phyloP scores from a whole-genome alignment of 2,329 filamentous ascomycete genomes.

The Nigrospora sphaerica region DNA sequence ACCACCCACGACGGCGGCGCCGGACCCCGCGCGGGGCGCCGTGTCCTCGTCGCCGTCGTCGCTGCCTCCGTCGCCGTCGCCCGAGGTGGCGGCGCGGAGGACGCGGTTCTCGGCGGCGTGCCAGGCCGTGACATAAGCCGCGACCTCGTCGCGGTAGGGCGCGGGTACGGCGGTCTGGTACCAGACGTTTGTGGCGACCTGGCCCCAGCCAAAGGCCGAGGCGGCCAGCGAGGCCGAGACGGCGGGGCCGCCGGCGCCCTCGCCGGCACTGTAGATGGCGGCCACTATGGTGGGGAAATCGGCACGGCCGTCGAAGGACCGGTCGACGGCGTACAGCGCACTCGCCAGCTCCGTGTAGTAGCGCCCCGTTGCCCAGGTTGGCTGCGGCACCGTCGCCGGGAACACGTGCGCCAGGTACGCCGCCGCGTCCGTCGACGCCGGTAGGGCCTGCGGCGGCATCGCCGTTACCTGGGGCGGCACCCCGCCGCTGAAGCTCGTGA shows the following conservation, averaged over 20 bases:
- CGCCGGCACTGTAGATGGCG: conserved; percentile 9
- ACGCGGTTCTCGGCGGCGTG: conserved; percentile 7
- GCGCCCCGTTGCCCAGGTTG: conserved; percentile 11
- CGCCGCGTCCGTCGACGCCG: conserved; percentile 2
- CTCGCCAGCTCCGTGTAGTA: conserved; percentile 9
- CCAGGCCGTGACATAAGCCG: conserved; percentile 6
- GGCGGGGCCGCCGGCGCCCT: conserved; percentile 3
- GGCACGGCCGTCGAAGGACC: conserved; percentile 8
- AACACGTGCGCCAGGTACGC: conserved; percentile 4
- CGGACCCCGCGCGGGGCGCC: too few relatives aligned
- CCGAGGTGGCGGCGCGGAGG: neutral
- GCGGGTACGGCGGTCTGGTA: conserved; percentile 6
- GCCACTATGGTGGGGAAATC: conserved; percentile 10
- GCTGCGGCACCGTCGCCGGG: conserved; percentile 2
- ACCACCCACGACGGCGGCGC: too few relatives aligned
- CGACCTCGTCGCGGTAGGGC: conserved; percentile 5
- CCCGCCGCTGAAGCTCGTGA: neutral
- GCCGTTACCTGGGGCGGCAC: neutral
- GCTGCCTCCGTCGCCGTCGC: conserved; percentile 7
- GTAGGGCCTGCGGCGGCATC: neutral
- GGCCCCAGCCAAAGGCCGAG: conserved; percentile 8
- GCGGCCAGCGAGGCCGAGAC: conserved; percentile 6
- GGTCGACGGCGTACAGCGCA: conserved; percentile 10
- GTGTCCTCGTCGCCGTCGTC: neutral
- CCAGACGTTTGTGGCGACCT: conserved; percentile 9